Evolutionary conservation across 352 stramenopile species (phyloP).

Genomic region (Phytophthora aleatoria): DNA sequence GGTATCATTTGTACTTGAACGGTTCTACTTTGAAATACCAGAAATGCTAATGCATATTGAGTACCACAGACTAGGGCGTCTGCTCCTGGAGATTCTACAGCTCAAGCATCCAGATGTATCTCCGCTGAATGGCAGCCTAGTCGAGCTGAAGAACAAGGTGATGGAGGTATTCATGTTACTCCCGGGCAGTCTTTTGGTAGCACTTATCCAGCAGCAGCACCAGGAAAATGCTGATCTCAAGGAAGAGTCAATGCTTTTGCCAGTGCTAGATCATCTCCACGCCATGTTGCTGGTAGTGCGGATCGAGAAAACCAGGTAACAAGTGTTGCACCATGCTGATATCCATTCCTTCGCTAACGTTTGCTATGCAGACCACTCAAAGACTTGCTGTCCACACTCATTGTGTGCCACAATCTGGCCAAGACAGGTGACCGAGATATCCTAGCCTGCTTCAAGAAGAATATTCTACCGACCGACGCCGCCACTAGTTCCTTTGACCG

Average conservation of each 20-base stretch:
- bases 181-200: constrained; percentile 40
- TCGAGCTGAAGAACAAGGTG: constrained; percentile 67
- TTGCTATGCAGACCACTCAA: constrained; percentile 34
- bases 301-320: constrained; percentile 64
- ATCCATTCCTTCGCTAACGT: background rate
- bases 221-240: background rate
- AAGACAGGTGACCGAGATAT: constrained; percentile 32
- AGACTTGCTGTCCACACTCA: constrained; percentile 59
- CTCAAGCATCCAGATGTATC: constrained; percentile 39
- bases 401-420: constrained; percentile 70
- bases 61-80: constrained; percentile 39
- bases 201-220: constrained; percentile 52
- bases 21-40: background rate
- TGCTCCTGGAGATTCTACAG: constrained; percentile 51
- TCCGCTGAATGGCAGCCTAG: constrained; percentile 30
- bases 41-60: background rate
- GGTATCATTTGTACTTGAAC: background rate
- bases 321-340: background rate
- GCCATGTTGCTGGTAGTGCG: constrained; percentile 58
- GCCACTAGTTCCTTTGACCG: background rate
- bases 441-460: constrained; percentile 44
- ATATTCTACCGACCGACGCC: constrained; percentile 37
- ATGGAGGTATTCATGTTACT: constrained; percentile 74
- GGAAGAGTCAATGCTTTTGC: constrained; percentile 15
- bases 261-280: constrained; percentile 56